Conservation (phyloP, 192 early-diverging fungal species). For the Coemansia sp. region DNA sequence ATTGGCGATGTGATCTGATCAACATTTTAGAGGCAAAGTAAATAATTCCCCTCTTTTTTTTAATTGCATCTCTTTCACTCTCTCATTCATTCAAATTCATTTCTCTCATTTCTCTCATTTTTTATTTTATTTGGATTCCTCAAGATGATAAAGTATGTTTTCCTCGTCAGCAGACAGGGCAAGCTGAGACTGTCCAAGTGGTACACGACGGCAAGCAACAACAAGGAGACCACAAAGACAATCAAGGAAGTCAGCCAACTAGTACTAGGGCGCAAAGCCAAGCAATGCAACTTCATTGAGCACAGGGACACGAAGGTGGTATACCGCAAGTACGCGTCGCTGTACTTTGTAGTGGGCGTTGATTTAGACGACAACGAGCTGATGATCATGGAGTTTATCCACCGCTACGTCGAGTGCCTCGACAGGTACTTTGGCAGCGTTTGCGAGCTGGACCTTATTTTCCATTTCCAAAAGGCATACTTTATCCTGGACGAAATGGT, state of each 20-base stretch:
- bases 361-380: constrained; percentile 93
- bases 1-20: constrained; percentile 20
- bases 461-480: constrained; percentile 94
- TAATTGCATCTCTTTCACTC: not conserved
- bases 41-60: not conserved
- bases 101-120: not conserved
- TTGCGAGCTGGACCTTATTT: constrained; percentile 95
- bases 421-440: constrained; percentile 98
- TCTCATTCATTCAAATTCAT: not conserved
- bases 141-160: constrained; percentile 63
- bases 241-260: constrained; percentile 91
- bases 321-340: constrained; percentile 87
- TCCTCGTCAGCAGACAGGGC: constrained; percentile 79
- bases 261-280: constrained; percentile 81
- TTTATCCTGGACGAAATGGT: constrained; percentile 86
- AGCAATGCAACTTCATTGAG: constrained; percentile 99
- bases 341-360: constrained; percentile 97
- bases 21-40: no score
- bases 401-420: constrained; percentile 95
- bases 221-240: constrained; percentile 93
- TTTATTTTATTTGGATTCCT: not conserved
- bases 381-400: constrained; percentile 90
- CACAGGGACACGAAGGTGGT: constrained; percentile 88
- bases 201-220: constrained; percentile 62
- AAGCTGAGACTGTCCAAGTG: constrained; percentile 81